A percentile compares a stretch with the other conserved stretches of the same genome.
phyloP scores from a whole-genome alignment of 257 asterid species.

The Catharanthus roseus region DNA sequence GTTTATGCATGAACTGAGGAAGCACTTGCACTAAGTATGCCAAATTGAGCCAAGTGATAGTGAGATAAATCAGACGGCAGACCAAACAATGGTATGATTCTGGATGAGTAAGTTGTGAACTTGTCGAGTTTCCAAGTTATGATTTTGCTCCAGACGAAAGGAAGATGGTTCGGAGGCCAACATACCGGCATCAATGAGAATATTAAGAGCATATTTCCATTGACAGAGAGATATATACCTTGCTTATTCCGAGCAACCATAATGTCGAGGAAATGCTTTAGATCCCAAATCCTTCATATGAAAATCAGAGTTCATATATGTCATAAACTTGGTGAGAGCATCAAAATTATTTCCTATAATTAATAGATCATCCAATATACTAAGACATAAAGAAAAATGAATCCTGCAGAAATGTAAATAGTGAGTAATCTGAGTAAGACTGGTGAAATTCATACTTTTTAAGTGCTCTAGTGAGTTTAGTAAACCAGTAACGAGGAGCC shows the following conservation, averaged over 20 bases:
- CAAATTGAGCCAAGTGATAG: too few relatives aligned
- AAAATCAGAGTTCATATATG: background rate
- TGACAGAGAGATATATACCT: background rate
- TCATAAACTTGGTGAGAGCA: too few relatives aligned
- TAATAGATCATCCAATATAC: background rate
- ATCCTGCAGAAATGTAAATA: too few relatives aligned
- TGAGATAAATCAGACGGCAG: too few relatives aligned
- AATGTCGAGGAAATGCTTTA: background rate
- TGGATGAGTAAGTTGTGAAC: background rate
- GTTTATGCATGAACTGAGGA: too few relatives aligned
- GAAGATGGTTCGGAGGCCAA: background rate
- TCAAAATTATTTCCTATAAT: background rate
- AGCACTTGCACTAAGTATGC: too few relatives aligned
- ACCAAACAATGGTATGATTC: background rate
- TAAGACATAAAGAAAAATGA: background rate
- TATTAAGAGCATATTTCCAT: background rate
- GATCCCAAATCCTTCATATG: background rate
- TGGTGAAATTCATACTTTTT: background rate
- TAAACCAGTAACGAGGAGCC: background rate
- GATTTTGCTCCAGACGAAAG: background rate
- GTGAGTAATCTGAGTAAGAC: too few relatives aligned
- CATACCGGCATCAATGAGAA: background rate
- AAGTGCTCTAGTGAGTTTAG: background rate
- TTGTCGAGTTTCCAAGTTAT: background rate
- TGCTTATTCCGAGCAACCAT: background rate